Base-by-base conservation (phyloP, 352 stramenopile species). In the Pythium chondricola region DNA sequence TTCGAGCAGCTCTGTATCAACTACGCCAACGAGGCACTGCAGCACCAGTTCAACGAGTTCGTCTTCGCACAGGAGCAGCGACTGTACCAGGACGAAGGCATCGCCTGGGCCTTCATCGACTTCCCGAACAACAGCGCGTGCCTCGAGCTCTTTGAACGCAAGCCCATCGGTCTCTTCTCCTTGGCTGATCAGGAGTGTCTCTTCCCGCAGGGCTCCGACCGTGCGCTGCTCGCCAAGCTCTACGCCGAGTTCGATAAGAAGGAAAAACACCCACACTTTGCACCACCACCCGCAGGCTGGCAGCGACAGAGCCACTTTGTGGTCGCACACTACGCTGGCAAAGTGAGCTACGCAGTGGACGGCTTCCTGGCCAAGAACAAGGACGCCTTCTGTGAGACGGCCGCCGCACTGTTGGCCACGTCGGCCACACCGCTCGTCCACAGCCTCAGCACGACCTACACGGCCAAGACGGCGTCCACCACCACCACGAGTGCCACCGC, bases 1-100 rank as follows among this genome's bases (percentile, higher is more conserved):
- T 93, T 95, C 35, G 84, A 95, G 58, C 84, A 95, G 52, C 67
- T 95, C n/a, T 95, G 82, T 49, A 95, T 95, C 64, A 95, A 95
- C 56, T 95, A 92, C 49, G 78, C 84, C 33, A 95, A 95, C 52
- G 84, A 95, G 52, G 69, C 76, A 35, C 65, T 95, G 16, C 84
- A 95, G 55, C 73, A 90, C 36, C 84, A 95, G 56, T 95, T 95
- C 63, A 95, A 93, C 45, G 61, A 80, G 63, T 91, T 92, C 54
- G 86, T 97, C 26, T 97, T 99, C 40, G 94, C 96, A 39, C 65
- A 95, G 8, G 83, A 95, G 57, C 81, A 95, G 53, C 60, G 69
- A 22, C 48, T 92, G 40, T 89, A 94, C 58, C 54, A 65, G 11
- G 64, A 78, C 6, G 85, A 96, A 43, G 76, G 67, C 7, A 93